These are phyloP conservation scores for Peziza echinospora DNA, from an alignment of 495 filamentous ascomycete species.

Conservation along the genomic window DNA sequence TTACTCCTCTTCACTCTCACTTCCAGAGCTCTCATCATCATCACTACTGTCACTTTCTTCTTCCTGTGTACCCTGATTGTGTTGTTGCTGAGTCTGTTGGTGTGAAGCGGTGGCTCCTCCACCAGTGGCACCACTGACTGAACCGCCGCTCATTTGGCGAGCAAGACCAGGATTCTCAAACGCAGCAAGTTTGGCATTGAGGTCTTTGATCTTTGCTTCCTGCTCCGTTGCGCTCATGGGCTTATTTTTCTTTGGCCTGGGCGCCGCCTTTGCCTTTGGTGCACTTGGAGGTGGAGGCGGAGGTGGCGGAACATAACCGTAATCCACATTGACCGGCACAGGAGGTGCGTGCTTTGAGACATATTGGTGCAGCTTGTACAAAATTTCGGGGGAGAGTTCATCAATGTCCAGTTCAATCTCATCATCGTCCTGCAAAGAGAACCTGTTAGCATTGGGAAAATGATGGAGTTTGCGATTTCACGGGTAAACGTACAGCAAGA, in stretches of 20 bases:
- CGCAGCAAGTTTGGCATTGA: conserved; percentile 22
- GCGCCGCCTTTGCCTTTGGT: conserved; percentile 26
- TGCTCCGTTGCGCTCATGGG: conserved; percentile 93
- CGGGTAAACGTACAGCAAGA: conserved; percentile 23
- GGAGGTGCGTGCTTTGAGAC: conserved; percentile 17
- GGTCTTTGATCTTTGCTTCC: conserved; percentile 62
- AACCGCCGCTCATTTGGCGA: neutral
- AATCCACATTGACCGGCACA: conserved; percentile 3
- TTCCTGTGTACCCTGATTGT: no score
- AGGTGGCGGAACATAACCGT: conserved; percentile 10
- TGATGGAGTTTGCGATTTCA: no score
- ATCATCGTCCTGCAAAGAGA: conserved; percentile 24
- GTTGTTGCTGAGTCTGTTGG: no score
- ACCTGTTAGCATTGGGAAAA: neutral
- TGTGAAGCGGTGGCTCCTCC: no score
- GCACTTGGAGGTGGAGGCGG: conserved; percentile 13
- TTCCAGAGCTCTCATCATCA: neutral
- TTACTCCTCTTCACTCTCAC: neutral
- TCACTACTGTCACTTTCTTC: neutral
- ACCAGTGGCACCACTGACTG: neutral
- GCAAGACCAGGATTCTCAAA: conserved; percentile 18
- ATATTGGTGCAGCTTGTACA: conserved; percentile 18
- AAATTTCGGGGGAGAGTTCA: conserved; percentile 20
- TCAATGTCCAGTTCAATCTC: conserved; percentile 36
- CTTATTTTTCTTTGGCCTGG: conserved; percentile 79